These are phyloP conservation scores for Aspergillus pseudoterreus DNA, from an alignment of 2,329 filamentous ascomycete species.

Conservation along the genomic window DNA sequence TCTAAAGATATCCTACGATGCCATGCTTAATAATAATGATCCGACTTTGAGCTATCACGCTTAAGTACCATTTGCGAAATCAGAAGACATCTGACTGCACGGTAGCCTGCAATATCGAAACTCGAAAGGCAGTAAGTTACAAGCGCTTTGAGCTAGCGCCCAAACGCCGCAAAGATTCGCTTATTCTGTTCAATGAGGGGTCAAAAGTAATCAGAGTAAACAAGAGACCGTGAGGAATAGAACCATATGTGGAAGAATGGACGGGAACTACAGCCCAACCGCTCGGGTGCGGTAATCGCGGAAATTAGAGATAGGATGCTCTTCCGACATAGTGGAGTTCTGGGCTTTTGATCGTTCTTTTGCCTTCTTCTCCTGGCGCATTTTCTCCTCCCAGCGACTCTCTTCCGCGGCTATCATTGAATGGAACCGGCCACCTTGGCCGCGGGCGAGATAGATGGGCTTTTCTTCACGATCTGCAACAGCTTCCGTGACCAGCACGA, in stretches of 20 bases:
- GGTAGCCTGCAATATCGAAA: too few relatives aligned
- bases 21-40: too few relatives aligned
- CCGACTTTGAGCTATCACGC: too few relatives aligned
- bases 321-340: slow-evolving; percentile 8
- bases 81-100: not conserved
- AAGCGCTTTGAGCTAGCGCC: too few relatives aligned
- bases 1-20: too few relatives aligned
- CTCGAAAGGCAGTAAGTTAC: too few relatives aligned
- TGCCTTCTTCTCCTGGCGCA: slow-evolving; percentile 29
- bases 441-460: slow-evolving; percentile 50
- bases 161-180: too few relatives aligned
- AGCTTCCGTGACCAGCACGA: slow-evolving; percentile 68
- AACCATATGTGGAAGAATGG: not conserved
- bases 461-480: slow-evolving; percentile 61
- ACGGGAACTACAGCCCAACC: slow-evolving; percentile 17
- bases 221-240: not conserved
- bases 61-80: not conserved
- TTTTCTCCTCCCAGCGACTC: slow-evolving; percentile 46
- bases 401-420: slow-evolving; percentile 50
- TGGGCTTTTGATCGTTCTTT: slow-evolving; percentile 20
- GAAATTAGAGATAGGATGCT: slow-evolving; percentile 31
- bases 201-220: too few relatives aligned
- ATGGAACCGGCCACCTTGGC: slow-evolving; percentile 50
- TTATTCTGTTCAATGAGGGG: too few relatives aligned
- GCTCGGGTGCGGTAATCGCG: slow-evolving; percentile 44